Percentiles rank a stretch among this genome's conserved stretches.
Evolutionary conservation across 2,329 filamentous ascomycete genomes (phyloP).

Genomic region (Aspergillus floridensis): DNA sequence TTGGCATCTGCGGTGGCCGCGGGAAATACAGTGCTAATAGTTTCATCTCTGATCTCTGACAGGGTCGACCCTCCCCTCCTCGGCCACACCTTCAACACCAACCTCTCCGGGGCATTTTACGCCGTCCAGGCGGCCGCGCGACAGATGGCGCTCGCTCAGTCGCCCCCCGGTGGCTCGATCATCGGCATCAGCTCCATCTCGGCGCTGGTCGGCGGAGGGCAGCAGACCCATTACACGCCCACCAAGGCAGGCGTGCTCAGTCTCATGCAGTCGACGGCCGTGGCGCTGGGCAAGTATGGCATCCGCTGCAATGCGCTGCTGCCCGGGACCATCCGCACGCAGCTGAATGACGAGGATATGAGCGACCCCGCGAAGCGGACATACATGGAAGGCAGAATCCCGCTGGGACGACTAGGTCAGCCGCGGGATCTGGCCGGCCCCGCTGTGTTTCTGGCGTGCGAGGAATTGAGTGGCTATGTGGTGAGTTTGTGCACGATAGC

Average conservation of each 20-base stretch:
- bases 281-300: conserved; percentile 70
- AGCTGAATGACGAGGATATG: conserved; percentile 80
- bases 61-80: conserved; percentile 69
- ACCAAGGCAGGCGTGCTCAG: conserved; percentile 80
- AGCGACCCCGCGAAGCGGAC: conserved; percentile 66
- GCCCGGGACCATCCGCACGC: conserved; percentile 78
- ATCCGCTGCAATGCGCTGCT: conserved; percentile 82
- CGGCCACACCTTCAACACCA: conserved; percentile 69
- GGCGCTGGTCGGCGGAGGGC: conserved; percentile 61
- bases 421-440: conserved; percentile 77
- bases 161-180: conserved; percentile 71
- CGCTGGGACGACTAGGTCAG: conserved; percentile 69
- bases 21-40: no score
- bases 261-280: conserved; percentile 79
- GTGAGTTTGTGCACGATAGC: conserved; percentile 36
- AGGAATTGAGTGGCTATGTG: conserved; percentile 75
- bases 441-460: conserved; percentile 79
- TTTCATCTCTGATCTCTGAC: background rate
- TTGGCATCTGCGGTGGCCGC: background rate
- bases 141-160: conserved; percentile 74
- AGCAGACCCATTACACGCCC: conserved; percentile 82
- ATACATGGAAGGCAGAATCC: conserved; percentile 81
- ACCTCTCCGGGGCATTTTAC: conserved; percentile 87
- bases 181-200: conserved; percentile 49
- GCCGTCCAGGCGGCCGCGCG: conserved; percentile 78